phyloP scores from a whole-genome alignment of 768 basidiomycete species.

The Daedalea quercina region DNA sequence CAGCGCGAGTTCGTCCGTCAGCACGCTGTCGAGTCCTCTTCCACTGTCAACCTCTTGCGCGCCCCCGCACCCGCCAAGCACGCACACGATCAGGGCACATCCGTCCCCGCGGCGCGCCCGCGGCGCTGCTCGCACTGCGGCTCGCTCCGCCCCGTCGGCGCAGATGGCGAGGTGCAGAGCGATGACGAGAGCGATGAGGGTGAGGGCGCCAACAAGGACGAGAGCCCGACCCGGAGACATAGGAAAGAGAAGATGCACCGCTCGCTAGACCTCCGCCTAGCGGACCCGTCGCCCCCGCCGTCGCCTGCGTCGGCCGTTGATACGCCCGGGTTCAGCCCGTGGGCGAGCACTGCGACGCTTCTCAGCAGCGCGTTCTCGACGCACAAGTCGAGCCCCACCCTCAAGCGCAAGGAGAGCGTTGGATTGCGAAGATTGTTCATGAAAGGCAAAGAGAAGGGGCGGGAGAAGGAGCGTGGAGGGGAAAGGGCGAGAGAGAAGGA shows the following conservation, averaged over 20 bases:
- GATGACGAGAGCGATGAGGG: slow-evolving; percentile 1
- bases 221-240: background rate
- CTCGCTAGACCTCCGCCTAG: background rate
- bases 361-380: slow-evolving; percentile 3
- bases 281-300: background rate
- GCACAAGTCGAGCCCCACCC: slow-evolving; percentile 19
- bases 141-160: slow-evolving; percentile 8
- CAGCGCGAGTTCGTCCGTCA: slow-evolving; percentile 22
- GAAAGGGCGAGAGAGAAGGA: background rate
- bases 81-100: background rate
- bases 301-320: slow-evolving; percentile 10
- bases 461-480: background rate
- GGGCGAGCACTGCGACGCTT: slow-evolving; percentile 15
- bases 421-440: slow-evolving; percentile 17
- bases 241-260: background rate
- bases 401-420: slow-evolving; percentile 32
- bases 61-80: slow-evolving; percentile 2
- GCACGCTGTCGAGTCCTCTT: background rate
- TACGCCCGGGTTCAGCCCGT: slow-evolving; percentile 10
- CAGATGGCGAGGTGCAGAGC: slow-evolving; percentile 8
- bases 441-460: slow-evolving; percentile 21
- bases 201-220: background rate
- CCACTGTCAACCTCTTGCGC: background rate
- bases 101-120: background rate
- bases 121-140: slow-evolving; percentile 18